Percentiles rank a stretch among this genome's conserved stretches.
Conservation (phyloP, 176 grass and related monocot species). For the Canna indica region DNA sequence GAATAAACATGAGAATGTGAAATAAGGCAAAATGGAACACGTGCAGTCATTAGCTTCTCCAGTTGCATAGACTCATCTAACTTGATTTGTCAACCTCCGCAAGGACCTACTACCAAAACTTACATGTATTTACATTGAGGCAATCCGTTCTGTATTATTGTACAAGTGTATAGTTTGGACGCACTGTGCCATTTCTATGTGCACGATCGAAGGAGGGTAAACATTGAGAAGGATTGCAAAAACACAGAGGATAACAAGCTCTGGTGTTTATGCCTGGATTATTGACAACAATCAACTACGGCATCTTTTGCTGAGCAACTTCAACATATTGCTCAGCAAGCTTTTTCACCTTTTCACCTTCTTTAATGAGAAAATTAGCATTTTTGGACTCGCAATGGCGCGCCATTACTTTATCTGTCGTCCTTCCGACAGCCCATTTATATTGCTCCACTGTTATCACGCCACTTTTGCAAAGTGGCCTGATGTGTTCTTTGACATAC, state of each 20-base stretch:
- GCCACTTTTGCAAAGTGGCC: constrained; percentile 84
- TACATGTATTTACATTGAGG: background rate
- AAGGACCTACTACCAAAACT: background rate
- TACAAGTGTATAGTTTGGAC: background rate
- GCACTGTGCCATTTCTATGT: background rate
- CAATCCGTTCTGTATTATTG: background rate
- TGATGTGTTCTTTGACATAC: constrained; percentile 87
- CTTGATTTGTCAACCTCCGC: background rate
- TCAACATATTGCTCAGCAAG: constrained; percentile 82
- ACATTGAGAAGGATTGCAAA: background rate
- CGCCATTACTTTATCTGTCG: constrained; percentile 79
- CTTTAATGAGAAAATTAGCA: constrained; percentile 84
- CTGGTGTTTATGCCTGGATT: background rate
- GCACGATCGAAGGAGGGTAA: background rate
- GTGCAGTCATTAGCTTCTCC: background rate
- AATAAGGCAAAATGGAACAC: background rate
- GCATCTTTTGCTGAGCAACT: constrained; percentile 45
- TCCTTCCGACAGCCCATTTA: constrained; percentile 52
- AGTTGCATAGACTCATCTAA: background rate
- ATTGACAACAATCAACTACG: constrained; percentile 10
- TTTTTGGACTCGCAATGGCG: constrained; percentile 58
- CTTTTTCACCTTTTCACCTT: constrained; percentile 91
- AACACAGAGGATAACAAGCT: background rate
- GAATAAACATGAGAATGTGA: background rate
- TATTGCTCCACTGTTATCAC: constrained; percentile 75